Evolutionary conservation across 805 yeast genomes (phyloP).

Genomic region (Saturnispora quitensis): DNA sequence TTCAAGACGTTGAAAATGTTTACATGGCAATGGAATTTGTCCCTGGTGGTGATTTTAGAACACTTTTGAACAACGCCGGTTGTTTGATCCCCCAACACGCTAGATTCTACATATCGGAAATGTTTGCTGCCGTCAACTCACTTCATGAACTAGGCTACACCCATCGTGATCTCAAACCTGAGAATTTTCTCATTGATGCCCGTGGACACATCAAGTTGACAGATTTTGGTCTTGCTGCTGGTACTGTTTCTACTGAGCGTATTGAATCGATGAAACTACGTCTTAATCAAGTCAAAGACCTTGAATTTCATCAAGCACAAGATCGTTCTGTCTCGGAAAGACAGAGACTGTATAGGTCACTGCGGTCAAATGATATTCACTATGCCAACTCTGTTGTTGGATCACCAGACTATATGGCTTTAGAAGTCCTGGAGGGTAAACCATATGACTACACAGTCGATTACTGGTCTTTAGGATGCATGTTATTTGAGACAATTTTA

Average conservation of each 20-base stretch:
- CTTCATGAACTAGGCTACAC: constrained; percentile 92
- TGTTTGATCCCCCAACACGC: constrained; percentile 91
- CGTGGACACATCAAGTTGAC: constrained; percentile 90
- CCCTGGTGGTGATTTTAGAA: constrained; percentile 99
- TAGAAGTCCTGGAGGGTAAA: constrained; percentile 91
- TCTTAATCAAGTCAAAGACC: constrained; percentile 58
- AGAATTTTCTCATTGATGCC: constrained; percentile 80
- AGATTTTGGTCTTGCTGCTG: constrained; percentile 96
- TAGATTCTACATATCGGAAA: constrained; percentile 87
- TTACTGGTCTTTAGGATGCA: constrained; percentile 98
- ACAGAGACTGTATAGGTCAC: constrained; percentile 73
- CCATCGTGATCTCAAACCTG: constrained; percentile 95
- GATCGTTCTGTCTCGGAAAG: constrained; percentile 79
- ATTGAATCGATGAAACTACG: constrained; percentile 84
- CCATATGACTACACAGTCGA: constrained; percentile 93
- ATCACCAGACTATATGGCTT: constrained; percentile 97
- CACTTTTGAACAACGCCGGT: constrained; percentile 87
- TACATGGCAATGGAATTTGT: constrained; percentile 98
- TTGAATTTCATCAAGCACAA: constrained; percentile 49
- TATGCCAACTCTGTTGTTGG: constrained; percentile 96
- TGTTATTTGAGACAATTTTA: constrained; percentile 89
- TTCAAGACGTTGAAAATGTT: constrained; percentile 84
- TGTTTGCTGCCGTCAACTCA: constrained; percentile 92
- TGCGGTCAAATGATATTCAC: constrained; percentile 69
- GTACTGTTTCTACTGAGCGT: constrained; percentile 85